Conservation (phyloP, 1,139 yeast species). For the Meyerozyma athensensis region DNA sequence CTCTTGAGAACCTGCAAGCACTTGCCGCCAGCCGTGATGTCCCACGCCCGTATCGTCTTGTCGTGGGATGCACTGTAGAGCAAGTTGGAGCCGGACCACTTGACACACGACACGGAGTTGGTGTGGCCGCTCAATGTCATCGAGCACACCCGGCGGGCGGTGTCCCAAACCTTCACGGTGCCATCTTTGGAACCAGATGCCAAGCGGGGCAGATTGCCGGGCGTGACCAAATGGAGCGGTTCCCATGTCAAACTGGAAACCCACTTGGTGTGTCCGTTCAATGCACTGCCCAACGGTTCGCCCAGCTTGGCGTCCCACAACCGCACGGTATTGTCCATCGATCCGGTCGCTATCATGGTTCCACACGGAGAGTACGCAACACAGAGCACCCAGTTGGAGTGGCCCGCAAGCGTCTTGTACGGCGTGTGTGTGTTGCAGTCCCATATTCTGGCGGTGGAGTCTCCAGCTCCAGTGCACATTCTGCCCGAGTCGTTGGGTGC, state of each 20-base stretch:
- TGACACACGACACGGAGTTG: constrained; percentile 85
- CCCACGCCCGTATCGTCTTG: constrained; percentile 93
- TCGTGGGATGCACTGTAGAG: constrained; percentile 93
- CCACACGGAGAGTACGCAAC: constrained; percentile 96
- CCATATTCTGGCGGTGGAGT: constrained; percentile 96
- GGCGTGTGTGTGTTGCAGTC: constrained; percentile 96
- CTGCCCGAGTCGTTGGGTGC: constrained; percentile 86
- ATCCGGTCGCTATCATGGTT: constrained; percentile 86
- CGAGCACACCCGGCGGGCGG: constrained; percentile 62
- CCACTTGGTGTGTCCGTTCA: constrained; percentile 85
- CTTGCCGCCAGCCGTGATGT: constrained; percentile 65
- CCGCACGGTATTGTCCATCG: constrained; percentile 87
- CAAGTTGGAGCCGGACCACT: constrained; percentile 90
- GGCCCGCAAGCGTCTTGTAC: constrained; percentile 73
- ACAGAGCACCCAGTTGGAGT: constrained; percentile 88
- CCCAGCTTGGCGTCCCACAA: constrained; percentile 85
- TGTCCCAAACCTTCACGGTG: constrained; percentile 86
- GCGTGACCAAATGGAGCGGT: constrained; percentile 75
- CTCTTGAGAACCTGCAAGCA: constrained; percentile 75
- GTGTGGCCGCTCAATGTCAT: constrained; percentile 85
- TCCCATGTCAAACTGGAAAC: constrained; percentile 90
- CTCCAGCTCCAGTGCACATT: constrained; percentile 97
- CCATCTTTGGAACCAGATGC: constrained; percentile 93
- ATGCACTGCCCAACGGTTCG: constrained; percentile 63
- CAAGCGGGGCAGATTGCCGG: constrained; percentile 64